Evolutionary conservation across 495 filamentous ascomycete species (phyloP), one percentile per base, ranked within the genome.

Genomic region (Aspergillus carlsbadensis): DNA sequence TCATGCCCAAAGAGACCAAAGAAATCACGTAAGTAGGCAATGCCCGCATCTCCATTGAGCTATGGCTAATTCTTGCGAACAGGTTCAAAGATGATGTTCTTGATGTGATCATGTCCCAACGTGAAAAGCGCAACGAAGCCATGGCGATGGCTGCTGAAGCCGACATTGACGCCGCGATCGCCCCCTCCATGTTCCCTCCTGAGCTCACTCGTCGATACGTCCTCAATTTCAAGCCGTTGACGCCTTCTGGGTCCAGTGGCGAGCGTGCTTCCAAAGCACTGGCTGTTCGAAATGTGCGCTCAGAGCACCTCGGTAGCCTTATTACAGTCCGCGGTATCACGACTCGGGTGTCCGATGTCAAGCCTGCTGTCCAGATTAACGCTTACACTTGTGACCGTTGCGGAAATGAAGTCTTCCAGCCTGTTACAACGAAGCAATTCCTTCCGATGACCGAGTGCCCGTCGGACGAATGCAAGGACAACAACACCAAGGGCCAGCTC

Each of bases 61-160:
- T 33, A 8, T 7, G 40, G 5, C 49, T 48, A 56, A 68, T 15
- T 42, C 10, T n/a, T n/a, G n/a, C 21, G 22, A 50, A 5, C 60
- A 91, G 88, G 36, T 97, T 95, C 78, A 97, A 97, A 70, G 92
- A 96, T 61, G 94, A 98, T 69, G 95, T 98, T 14, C 80, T 98
- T 21, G 94, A 98, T 72, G 88, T 98, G 24, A 90, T 98, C 60
- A 92, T 96, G 84, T 88, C 89, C 8, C 91, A 95, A 70, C 87
- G 94, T 59, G 83, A 88, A 54, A 88, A 87, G 66, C 87, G 92
- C 52, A 98, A 98, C 67, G 85, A 88, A 54, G 83, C 82, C 3
- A 79, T 93, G 54, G 74, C 77, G 39, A 79, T 86, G 64, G 83
- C 84, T 24, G 80, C 84, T 57, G 88, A 92, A 57, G 84, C 82